Conservation (phyloP, 768 basidiomycete genomes). For the Mycena latifolia region DNA sequence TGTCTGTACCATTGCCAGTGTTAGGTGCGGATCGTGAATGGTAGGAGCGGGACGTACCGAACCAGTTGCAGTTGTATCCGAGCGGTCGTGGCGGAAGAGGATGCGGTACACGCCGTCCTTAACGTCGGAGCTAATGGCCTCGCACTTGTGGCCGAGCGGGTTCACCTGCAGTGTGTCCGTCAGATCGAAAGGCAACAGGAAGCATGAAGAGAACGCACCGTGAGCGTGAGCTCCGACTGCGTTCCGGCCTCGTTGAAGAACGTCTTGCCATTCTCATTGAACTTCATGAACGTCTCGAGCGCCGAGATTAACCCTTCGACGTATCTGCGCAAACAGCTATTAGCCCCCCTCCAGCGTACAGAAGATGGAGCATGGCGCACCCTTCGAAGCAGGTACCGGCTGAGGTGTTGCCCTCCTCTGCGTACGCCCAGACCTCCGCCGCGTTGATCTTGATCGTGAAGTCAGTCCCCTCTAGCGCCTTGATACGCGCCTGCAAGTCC, state of each 20-base stretch:
- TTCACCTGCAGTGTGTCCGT: constrained; percentile 7
- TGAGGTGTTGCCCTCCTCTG: constrained; percentile 37
- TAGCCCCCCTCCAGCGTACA: neutral
- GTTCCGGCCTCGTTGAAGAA: constrained; percentile 43
- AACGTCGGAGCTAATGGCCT: constrained; percentile 48
- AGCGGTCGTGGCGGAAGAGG: constrained; percentile 45
- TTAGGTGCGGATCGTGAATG: too few relatives aligned
- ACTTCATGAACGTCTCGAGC: constrained; percentile 46
- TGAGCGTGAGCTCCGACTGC: too few relatives aligned
- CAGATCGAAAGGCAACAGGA: too few relatives aligned
- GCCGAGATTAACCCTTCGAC: constrained; percentile 51
- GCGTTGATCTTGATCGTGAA: constrained; percentile 51
- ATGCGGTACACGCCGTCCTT: constrained; percentile 55
- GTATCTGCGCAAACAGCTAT: constrained; percentile 42
- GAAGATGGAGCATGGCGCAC: constrained; percentile 29
- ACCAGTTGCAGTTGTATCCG: too few relatives aligned
- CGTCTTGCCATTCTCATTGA: constrained; percentile 49
- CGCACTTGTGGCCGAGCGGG: constrained; percentile 40
- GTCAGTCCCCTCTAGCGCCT: constrained; percentile 43
- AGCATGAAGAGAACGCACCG: too few relatives aligned
- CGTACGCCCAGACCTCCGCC: constrained; percentile 52
- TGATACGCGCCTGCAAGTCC: constrained; percentile 48
- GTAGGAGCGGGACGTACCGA: too few relatives aligned
- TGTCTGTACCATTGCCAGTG: too few relatives aligned
- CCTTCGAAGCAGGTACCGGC: constrained; percentile 42